Conservation (phyloP, 441 rosid genomes). For the Arabidopsis lyrata region DNA sequence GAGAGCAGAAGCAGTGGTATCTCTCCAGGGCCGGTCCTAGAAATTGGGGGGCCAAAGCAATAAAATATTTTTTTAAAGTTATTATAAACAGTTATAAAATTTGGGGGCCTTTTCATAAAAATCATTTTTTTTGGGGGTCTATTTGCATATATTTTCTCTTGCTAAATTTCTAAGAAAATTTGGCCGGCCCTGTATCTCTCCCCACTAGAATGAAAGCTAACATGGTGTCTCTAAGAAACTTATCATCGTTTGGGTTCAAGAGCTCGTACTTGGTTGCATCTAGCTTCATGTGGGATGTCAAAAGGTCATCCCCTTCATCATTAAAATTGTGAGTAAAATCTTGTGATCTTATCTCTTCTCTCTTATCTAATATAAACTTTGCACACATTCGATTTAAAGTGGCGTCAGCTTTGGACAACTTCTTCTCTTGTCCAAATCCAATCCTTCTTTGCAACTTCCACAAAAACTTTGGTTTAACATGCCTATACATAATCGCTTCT, state of each 20-base stretch:
- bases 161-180: no score
- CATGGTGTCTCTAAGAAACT: constrained; percentile 5
- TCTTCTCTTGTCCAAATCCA: neutral
- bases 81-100: no score
- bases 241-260: neutral
- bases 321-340: neutral
- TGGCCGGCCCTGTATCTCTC: no score
- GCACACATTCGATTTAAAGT: neutral
- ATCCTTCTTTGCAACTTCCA: neutral
- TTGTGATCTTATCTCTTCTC: neutral
- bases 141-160: no score
- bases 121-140: no score
- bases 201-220: neutral
- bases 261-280: neutral
- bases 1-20: neutral
- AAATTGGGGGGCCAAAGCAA: no score
- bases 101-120: no score
- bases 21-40: no score
- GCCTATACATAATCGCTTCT: neutral
- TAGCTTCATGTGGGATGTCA: constrained; percentile 3
- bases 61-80: no score
- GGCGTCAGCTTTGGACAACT: neutral
- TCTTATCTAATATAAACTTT: neutral
- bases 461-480: neutral
- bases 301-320: neutral